phyloP scores from a whole-genome alignment of 345 rosid species.

The Brassica incana region DNA sequence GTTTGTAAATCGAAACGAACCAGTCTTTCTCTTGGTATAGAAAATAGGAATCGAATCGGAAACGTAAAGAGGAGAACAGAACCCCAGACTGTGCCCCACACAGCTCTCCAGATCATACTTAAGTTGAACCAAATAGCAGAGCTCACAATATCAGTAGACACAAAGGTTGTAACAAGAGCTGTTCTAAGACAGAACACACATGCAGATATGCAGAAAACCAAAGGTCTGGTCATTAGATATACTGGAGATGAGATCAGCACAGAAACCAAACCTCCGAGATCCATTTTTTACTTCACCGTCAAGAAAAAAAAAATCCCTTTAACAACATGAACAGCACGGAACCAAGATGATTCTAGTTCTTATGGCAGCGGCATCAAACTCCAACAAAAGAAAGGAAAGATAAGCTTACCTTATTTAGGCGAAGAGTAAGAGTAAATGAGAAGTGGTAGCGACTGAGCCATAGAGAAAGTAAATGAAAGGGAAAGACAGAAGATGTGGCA shows the following conservation, averaged over 20 bases:
- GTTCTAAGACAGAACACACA: constrained; percentile 46
- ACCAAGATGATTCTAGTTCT: neutral
- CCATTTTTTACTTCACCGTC: constrained; percentile 20
- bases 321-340: constrained; percentile 8
- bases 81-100: constrained; percentile 49
- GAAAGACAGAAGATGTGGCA: constrained; percentile 38
- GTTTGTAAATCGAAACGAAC: constrained; percentile 42
- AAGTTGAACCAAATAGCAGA: constrained; percentile 52
- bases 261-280: constrained; percentile 36
- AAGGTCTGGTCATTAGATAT: constrained; percentile 47
- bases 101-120: constrained; percentile 47
- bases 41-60: constrained; percentile 58
- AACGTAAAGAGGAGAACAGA: constrained; percentile 45
- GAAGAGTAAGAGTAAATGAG: neutral
- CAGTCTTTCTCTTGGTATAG: constrained; percentile 63
- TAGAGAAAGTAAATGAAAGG: constrained; percentile 5
- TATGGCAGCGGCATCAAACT: neutral
- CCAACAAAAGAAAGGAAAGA: neutral
- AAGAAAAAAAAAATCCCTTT: neutral
- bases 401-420: neutral
- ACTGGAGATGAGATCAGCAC: constrained; percentile 38
- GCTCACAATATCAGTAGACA: constrained; percentile 55
- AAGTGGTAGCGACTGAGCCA: neutral
- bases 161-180: constrained; percentile 44
- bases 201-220: constrained; percentile 44